These are phyloP conservation scores for Lactarius evosmus DNA, from an alignment of 768 basidiomycete species.

Conservation along the genomic window DNA sequence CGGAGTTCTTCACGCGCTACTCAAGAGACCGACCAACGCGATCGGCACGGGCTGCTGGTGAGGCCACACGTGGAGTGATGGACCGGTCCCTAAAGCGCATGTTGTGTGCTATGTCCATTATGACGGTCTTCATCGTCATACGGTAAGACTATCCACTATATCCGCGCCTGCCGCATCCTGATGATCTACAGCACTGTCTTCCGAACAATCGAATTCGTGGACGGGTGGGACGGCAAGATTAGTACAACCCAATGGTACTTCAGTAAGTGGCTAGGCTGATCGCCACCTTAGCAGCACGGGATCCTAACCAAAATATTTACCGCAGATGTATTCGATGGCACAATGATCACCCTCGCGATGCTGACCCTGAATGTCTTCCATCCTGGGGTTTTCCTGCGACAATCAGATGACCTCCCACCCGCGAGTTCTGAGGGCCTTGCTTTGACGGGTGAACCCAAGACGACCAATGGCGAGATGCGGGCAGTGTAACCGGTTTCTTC, in stretches of 20 bases:
- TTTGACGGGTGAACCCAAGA: background rate
- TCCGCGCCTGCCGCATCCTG: background rate
- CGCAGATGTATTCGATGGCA: slow-evolving; percentile 22
- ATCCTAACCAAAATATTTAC: background rate
- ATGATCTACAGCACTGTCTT: slow-evolving; percentile 16
- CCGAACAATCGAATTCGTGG: slow-evolving; percentile 19
- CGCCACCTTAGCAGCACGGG: background rate
- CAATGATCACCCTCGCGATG: slow-evolving; percentile 24
- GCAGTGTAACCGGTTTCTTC: background rate
- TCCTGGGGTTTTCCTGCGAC: slow-evolving; percentile 11
- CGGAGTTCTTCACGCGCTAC: slow-evolving; percentile 20
- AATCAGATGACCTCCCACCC: background rate
- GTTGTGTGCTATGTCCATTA: slow-evolving; percentile 17
- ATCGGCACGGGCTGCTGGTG: background rate
- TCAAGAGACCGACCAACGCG: slow-evolving; percentile 10
- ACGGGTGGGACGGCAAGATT: slow-evolving; percentile 21
- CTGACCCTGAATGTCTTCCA: slow-evolving; percentile 21
- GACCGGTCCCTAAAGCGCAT: slow-evolving; percentile 13
- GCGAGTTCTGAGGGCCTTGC: background rate
- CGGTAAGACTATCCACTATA: slow-evolving; percentile 4
- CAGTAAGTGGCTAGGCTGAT: slow-evolving; percentile 7
- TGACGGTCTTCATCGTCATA: slow-evolving; percentile 22
- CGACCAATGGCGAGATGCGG: background rate
- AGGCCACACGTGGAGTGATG: background rate
- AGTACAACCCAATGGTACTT: slow-evolving; percentile 21